Percentiles rank a stretch among this genome's conserved stretches.
These are phyloP conservation scores for Agarophyton chilense DNA, from an alignment of 23 red algal species.

Conservation along the genomic window DNA sequence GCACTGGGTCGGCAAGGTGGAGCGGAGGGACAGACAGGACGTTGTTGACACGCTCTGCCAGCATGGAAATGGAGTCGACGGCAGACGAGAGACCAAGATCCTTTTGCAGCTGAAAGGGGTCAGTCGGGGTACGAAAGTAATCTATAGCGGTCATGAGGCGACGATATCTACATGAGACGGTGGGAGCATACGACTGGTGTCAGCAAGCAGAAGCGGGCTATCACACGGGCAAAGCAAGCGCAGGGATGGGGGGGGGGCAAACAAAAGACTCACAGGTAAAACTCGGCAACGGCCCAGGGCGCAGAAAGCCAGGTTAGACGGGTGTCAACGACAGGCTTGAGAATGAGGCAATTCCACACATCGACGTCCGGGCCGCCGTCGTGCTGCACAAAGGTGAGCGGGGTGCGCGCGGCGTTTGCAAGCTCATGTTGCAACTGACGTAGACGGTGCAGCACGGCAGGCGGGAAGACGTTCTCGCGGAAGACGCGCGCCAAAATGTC, in stretches of 20 bases:
- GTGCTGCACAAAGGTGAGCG: constrained; percentile 52
- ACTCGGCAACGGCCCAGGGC: constrained; percentile 88
- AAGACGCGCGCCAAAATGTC: constrained; percentile 91
- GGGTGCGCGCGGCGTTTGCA: constrained; percentile 16
- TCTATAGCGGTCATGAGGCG: constrained; percentile 83
- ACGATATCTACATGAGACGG: constrained; percentile 84
- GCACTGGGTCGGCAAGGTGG: background rate
- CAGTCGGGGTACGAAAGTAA: constrained; percentile 71
- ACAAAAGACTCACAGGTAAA: constrained; percentile 76
- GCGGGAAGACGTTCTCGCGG: constrained; percentile 86
- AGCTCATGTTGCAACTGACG: constrained; percentile 69
- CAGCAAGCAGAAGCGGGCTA: background rate
- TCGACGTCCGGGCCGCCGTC: constrained; percentile 71
- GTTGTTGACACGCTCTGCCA: constrained; percentile 51
- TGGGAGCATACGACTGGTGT: too few species aligned
- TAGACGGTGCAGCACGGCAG: constrained; percentile 23
- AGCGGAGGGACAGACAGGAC: background rate
- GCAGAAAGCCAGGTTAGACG: constrained; percentile 87
- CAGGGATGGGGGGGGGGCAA: background rate
- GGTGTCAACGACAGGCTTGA: constrained; percentile 32
- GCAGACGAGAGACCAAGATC: constrained; percentile 78
- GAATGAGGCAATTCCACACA: constrained; percentile 79
- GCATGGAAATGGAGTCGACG: constrained; percentile 47
- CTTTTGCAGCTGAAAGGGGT: constrained; percentile 95
- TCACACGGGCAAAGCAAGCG: background rate